Base-by-base conservation (phyloP, 1,139 yeast genomes). In the Suhomyces chickasaworum region DNA sequence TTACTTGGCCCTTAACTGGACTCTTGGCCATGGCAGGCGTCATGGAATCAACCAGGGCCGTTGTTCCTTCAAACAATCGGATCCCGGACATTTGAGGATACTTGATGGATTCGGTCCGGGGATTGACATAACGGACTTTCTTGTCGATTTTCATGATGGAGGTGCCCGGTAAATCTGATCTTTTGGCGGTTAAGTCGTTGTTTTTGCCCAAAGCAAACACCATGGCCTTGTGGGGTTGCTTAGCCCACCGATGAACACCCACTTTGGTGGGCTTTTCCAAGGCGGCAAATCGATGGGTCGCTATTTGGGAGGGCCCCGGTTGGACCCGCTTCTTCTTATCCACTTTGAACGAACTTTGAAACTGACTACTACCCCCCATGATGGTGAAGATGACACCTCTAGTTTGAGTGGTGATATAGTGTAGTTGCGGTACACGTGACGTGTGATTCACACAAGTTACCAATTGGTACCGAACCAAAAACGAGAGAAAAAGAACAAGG, bases 81-180 rank as follows among this genome's bases (percentile, higher is more conserved):
- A 33, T 45, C 13, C 51, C 51, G 3, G 49, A 39, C 45, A 45
- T 39, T 18, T 45, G 41, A 3, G 51, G 51, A 18, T 37, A 48
- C 34, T 48, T 45, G 43, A 48, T 48, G 36, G 37, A 17, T 15
- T 45, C 49, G 20, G 51, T 48, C 17, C 34, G 38, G 32, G 51
- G 48, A 30, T 48, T 45, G 25, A 48, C 42, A 20, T 42, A 45
- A 25, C 42, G 41, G 22, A 44, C 46, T 20, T 41, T 41, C 34
- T 30, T 45, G 35, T 37, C 37, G 15, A 48, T 44, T 30, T 44
- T 48, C 22, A 48, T 36, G 38, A 45, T 55, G 21, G 57, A 55
- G 7, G 57, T 53, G 13, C 58, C 58, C n/a, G 58, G 57, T 13
- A 55, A 53, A 12, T 42, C 51, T 7, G 45, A 27, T 39, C 49